Evolutionary conservation across 176 grass and related monocot species (phyloP), one percentile per base, ranked within the genome.

Genomic region (Urochloa ruziziensis): DNA sequence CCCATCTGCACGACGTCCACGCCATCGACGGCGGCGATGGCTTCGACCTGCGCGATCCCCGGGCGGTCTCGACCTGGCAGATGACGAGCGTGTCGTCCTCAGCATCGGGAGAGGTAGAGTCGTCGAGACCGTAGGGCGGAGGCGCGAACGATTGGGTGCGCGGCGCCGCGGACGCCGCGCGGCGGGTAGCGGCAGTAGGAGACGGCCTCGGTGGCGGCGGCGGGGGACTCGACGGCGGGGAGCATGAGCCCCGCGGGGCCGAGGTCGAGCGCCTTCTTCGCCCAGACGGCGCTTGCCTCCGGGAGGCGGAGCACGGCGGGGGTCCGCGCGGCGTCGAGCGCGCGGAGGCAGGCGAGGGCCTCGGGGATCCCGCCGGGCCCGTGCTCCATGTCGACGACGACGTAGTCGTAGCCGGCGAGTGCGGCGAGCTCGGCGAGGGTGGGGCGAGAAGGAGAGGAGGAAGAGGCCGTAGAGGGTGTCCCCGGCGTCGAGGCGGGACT

Each of bases 231-330:
- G 59, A 98, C 61, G 21, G 77, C 80, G 27, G 92, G 95, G 23
- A 98, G 85, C 96, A 98, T 98, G 66, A 95, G 62, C 19, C 89
- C 92, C 46, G 91, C 84, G 33, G 96, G 96, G 47, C 96, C 92
- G 36, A 98, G 86, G 88, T 98, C 92, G 80, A 98, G 84, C 29
- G 87, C 92, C 82, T 98, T 98, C 89, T 98, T 98, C 18, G 92
- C 87, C 95, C 92, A 98, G 32, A 86, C 71, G 18, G 91, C 70
- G 81, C 86, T 87, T 7, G 81, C 64, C 78, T 95, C 96, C 1
- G 91, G 91, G 33, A 98, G 79, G 72, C 96, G 92, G 68, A 98
- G 70, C 33, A 98, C 66, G 36, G 92, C 91, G 0, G 96, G 86
- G 37, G 92, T 95, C 30, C 74, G 77, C 19, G 89, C 62, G n/a